Evolutionary conservation across 2,329 filamentous ascomycete genomes (phyloP), one percentile per base, ranked within the genome.

Genomic region (Calonectria hongkongensis): DNA sequence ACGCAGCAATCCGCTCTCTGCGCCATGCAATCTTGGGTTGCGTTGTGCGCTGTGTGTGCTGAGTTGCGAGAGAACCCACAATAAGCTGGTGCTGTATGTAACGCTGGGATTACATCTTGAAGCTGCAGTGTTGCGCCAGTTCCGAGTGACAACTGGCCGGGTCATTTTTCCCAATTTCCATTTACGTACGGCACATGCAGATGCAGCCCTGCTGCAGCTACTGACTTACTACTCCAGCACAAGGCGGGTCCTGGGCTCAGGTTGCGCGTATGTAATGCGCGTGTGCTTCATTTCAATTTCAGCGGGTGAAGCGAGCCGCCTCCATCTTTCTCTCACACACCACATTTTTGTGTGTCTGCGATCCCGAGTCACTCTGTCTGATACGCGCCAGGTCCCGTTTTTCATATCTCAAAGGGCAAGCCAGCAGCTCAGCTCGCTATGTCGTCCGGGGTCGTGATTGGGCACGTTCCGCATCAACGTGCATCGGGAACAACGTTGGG

Each of bases 61-160:
- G 30, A 33, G 54, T 36, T 36, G 33, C 33, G 33, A 36, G 33
- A 36, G 33, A 58, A 58, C 54, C 54, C 54, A 58, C 54, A 58
- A 58, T 58, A 58, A 58, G 33, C 54, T 58, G 54, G 5, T 13
- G 33, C 33, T 58, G 54, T 58, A 58, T 58, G 54, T 41, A 58
- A 58, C 54, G 18, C 54, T 58, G 33, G 33, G 54, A 58, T 58
- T 21, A 58, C 54, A 58, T 58, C 21, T 58, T 41, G 33, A 27
- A 36, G 21, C n/a, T 16, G n/a, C 21, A 33, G 21, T 15, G 51
- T 58, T 39, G 51, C 51, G 36, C 51, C 21, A n/a, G 43, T 8
- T 4, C 7, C n/a, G 47, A 58, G 54, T 41, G 54, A 58, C 54
- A 25, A 58, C n/a, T 41, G n/a, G 21, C 12, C 10, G 54, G n/a